Percentiles rank a stretch among this genome's conserved stretches.
These are phyloP conservation scores for Scopulariopsis brevicaulis DNA, from an alignment of 2,329 filamentous ascomycete genomes.

Conservation along the genomic window DNA sequence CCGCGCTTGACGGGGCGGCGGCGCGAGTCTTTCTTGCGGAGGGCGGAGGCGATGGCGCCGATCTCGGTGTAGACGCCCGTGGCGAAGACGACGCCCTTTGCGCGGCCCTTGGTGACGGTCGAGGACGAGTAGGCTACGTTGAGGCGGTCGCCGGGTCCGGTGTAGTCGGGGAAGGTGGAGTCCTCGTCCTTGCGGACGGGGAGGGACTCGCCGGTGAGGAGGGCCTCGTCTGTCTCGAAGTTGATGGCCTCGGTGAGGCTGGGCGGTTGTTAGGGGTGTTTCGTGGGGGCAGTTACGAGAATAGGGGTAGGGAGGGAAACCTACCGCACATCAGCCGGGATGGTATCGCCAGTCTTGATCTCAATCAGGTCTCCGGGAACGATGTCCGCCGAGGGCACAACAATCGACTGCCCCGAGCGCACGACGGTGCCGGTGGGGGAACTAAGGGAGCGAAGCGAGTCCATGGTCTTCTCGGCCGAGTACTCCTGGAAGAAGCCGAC, in stretches of 20 bases:
- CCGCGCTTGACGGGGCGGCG: constrained; percentile 38
- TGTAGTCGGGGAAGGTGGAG: constrained; percentile 22
- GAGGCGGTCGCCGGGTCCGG: constrained; percentile 35
- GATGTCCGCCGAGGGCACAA: constrained; percentile 22
- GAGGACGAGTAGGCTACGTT: constrained; percentile 46
- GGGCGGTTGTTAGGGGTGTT: background rate
- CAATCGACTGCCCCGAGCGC: constrained; percentile 21
- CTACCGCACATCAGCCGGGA: constrained; percentile 41
- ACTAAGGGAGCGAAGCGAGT: constrained; percentile 22
- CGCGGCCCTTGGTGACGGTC: constrained; percentile 45
- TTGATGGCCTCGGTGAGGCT: constrained; percentile 43
- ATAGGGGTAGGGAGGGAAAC: background rate
- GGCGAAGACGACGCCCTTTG: constrained; percentile 44
- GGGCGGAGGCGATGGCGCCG: constrained; percentile 38
- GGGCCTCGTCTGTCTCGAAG: constrained; percentile 50
- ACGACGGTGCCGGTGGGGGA: constrained; percentile 24
- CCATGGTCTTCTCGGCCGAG: constrained; percentile 27
- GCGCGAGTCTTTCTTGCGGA: constrained; percentile 40
- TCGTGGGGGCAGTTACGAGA: background rate
- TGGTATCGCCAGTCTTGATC: constrained; percentile 38
- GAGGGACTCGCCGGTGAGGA: constrained; percentile 48
- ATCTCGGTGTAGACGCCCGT: constrained; percentile 51
- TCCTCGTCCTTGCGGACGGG: constrained; percentile 38
- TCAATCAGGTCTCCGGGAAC: constrained; percentile 44
- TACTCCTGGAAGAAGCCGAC: constrained; percentile 33